phyloP scores from a whole-genome alignment of 192 early-diverging fungal genomes.

The Linnemannia zychae region DNA sequence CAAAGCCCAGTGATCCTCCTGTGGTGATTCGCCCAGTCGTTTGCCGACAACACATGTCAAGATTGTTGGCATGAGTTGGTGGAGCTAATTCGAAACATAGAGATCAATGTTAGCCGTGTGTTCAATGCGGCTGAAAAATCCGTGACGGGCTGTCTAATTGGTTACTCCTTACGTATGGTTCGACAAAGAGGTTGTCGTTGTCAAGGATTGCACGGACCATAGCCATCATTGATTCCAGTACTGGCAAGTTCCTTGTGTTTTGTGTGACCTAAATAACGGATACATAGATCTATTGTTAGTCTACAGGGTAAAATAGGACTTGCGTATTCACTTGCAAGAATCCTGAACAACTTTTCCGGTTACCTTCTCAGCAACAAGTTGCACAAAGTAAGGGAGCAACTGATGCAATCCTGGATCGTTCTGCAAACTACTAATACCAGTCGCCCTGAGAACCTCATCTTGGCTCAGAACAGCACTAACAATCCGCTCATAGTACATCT shows the following conservation, averaged over 20 bases:
- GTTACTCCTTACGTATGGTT: slow-evolving; percentile 86
- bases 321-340: neutral
- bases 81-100: slow-evolving; percentile 73
- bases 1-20: slow-evolving; percentile 88
- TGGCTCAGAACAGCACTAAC: slow-evolving; percentile 81
- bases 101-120: too few relatives aligned
- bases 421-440: slow-evolving; percentile 86
- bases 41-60: slow-evolving; percentile 94
- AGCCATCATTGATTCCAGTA: slow-evolving; percentile 82
- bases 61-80: slow-evolving; percentile 95
- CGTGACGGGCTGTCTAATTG: neutral
- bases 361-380: slow-evolving; percentile 90
- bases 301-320: neutral
- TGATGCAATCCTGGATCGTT: slow-evolving; percentile 96
- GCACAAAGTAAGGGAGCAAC: slow-evolving; percentile 95
- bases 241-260: slow-evolving; percentile 79
- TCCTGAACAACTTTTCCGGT: neutral
- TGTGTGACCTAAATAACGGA: slow-evolving; percentile 71
- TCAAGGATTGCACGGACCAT: slow-evolving; percentile 84
- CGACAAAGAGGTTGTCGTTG: slow-evolving; percentile 92
- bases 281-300: neutral
- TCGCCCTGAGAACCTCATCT: slow-evolving; percentile 74
- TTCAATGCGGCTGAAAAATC: too few relatives aligned
- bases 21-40: slow-evolving; percentile 75
- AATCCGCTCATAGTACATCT: slow-evolving; percentile 95